Evolutionary conservation across 768 basidiomycete species (phyloP).

Genomic region (Tylopilus rubrobrunneus): DNA sequence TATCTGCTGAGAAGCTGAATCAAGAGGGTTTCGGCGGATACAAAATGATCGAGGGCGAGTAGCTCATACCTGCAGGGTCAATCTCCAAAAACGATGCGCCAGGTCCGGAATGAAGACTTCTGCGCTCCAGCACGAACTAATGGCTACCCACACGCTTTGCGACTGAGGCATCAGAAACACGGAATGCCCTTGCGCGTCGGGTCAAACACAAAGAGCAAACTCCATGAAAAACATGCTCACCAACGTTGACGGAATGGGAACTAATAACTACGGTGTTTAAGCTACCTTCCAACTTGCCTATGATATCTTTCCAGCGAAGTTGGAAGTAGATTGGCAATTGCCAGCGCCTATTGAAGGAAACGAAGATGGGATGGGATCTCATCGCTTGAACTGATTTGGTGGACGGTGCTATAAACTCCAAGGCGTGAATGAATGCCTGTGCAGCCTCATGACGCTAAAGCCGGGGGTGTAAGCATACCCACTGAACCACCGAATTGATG

Average conservation of each 20-base stretch:
- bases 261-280: conserved; percentile 46
- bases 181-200: conserved; percentile 19
- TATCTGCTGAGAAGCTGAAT: conserved; percentile 77
- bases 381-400: conserved; percentile 63
- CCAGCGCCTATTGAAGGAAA: conserved; percentile 81
- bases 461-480: conserved; percentile 1
- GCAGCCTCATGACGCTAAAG: conserved; percentile 80
- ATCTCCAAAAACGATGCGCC: conserved; percentile 82
- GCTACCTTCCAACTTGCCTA: conserved; percentile 67
- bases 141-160: conserved; percentile 64
- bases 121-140: conserved; percentile 81
- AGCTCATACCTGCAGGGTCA: conserved; percentile 75
- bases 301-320: conserved; percentile 93
- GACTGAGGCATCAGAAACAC: conserved; percentile 62
- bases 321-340: conserved; percentile 97
- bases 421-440: conserved; percentile 72
- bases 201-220: background rate
- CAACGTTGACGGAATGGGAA: conserved; percentile 32
- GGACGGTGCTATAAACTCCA: conserved; percentile 83
- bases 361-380: conserved; percentile 67
- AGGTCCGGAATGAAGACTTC: conserved; percentile 84
- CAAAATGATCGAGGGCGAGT: background rate
- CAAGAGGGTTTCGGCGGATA: conserved; percentile 2
- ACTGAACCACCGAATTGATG: conserved; percentile 8
- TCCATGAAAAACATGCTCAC: conserved; percentile 29